A percentile compares a stretch with the other conserved stretches of the same genome.
Evolutionary conservation across 2,329 filamentous ascomycete genomes (phyloP).

Genomic region (Septoria petroselini): DNA sequence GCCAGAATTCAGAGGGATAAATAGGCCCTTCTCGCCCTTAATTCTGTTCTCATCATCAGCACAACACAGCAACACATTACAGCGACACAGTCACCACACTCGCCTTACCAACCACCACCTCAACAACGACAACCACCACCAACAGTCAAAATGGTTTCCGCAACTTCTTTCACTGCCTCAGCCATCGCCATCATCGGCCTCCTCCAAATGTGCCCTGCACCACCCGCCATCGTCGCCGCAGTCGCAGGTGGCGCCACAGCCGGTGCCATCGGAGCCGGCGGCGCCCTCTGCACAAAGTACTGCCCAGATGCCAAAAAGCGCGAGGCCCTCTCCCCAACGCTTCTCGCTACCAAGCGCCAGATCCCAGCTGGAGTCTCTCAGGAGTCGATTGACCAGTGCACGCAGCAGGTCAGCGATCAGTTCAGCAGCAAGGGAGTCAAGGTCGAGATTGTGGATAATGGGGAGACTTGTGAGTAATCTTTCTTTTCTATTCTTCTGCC

Average conservation of each 20-base stretch:
- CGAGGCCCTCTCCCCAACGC: background rate
- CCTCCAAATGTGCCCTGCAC: conserved; percentile 13
- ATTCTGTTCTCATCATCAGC: background rate
- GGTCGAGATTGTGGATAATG: conserved; percentile 6
- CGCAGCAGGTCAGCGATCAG: conserved; percentile 11
- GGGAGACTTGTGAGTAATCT: conserved; percentile 7
- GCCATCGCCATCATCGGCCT: conserved; percentile 4
- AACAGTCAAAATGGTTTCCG: conserved; percentile 11
- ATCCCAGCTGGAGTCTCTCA: conserved; percentile 13
- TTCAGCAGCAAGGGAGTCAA: background rate
- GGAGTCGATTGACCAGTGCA: conserved; percentile 16
- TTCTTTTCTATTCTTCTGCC: too few species aligned
- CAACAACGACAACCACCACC: too few species aligned
- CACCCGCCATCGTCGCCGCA: conserved; percentile 1
- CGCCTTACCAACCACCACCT: background rate
- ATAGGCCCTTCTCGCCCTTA: background rate
- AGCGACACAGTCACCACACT: background rate
- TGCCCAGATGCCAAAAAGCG: conserved; percentile 1
- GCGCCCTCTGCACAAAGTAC: conserved; percentile 7
- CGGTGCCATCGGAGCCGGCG: conserved; percentile 8
- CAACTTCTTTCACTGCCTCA: background rate
- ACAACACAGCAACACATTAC: background rate
- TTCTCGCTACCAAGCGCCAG: background rate
- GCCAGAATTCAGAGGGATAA: background rate
- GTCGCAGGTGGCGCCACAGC: conserved; percentile 6